Percentiles rank a stretch among this genome's conserved stretches.
These are phyloP conservation scores for Hypholoma sublateritium DNA, from an alignment of 768 basidiomycete genomes.

Conservation along the genomic window DNA sequence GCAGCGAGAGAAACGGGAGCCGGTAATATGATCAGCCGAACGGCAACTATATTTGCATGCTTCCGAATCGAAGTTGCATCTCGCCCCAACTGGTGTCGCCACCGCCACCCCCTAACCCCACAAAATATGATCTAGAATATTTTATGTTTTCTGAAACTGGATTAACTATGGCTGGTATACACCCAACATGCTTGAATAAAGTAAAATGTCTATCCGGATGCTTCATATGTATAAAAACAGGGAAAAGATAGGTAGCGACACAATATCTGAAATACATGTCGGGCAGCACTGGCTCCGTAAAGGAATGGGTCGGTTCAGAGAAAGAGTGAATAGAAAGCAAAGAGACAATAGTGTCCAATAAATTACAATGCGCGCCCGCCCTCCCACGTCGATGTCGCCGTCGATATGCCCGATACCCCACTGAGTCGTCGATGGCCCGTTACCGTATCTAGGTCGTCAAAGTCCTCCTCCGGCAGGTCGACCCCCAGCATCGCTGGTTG, in stretches of 20 bases:
- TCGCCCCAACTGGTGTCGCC: no score
- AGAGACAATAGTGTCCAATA: conserved; percentile 17
- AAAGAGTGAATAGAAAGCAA: conserved; percentile 15
- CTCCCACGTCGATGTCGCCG: conserved; percentile 34
- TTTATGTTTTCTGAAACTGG: no score
- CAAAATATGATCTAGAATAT: no score
- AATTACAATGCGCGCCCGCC: conserved; percentile 41
- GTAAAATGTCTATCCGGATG: conserved; percentile 29
- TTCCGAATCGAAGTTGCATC: no score
- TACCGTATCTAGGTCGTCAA: conserved; percentile 26
- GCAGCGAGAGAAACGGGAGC: background rate
- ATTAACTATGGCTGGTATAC: conserved; percentile 16
- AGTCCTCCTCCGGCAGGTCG: conserved; percentile 14
- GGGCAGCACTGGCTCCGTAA: conserved; percentile 16
- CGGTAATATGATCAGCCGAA: background rate
- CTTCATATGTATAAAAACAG: conserved; percentile 25
- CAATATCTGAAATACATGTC: conserved; percentile 17
- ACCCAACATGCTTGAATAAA: conserved; percentile 14
- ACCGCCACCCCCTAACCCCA: no score
- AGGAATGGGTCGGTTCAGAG: conserved; percentile 15
- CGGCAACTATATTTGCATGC: background rate
- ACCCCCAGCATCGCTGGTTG: conserved; percentile 17
- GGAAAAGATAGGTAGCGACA: conserved; percentile 12
- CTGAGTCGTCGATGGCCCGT: conserved; percentile 28
- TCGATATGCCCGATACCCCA: conserved; percentile 18